These are phyloP conservation scores for Botrytis medusae DNA, from an alignment of 2,329 filamentous ascomycete species.

Conservation along the genomic window DNA sequence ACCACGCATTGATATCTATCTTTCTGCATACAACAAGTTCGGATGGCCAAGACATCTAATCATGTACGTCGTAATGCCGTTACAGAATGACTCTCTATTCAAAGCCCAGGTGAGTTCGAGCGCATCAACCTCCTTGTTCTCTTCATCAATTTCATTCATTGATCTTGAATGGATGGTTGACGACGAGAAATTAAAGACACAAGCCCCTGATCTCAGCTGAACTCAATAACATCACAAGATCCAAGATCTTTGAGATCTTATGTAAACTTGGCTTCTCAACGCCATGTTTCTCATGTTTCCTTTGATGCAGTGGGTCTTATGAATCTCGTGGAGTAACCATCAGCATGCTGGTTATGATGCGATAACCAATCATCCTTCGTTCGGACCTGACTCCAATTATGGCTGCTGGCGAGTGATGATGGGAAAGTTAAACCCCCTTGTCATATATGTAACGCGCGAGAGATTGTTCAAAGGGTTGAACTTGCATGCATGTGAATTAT, in stretches of 20 bases:
- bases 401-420: constrained; percentile 4
- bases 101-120: neutral
- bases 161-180: neutral
- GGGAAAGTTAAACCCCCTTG: neutral
- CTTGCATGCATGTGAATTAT: neutral
- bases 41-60: constrained; percentile 9
- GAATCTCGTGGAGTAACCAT: constrained; percentile 16
- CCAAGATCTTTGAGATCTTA: neutral
- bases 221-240: constrained; percentile 1
- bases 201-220: neutral
- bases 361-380: constrained; percentile 15
- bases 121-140: neutral
- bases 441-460: constrained; percentile 16
- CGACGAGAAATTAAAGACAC: neutral
- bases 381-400: constrained; percentile 15
- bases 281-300: constrained; percentile 10
- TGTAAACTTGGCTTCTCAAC: neutral
- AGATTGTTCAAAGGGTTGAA: neutral
- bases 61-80: neutral
- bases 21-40: neutral
- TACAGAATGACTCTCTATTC: neutral
- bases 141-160: neutral
- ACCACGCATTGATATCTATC: neutral
- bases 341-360: neutral
- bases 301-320: constrained; percentile 3